Base-by-base conservation (phyloP, 306 rosid species). In the Citrullus colocynthis region DNA sequence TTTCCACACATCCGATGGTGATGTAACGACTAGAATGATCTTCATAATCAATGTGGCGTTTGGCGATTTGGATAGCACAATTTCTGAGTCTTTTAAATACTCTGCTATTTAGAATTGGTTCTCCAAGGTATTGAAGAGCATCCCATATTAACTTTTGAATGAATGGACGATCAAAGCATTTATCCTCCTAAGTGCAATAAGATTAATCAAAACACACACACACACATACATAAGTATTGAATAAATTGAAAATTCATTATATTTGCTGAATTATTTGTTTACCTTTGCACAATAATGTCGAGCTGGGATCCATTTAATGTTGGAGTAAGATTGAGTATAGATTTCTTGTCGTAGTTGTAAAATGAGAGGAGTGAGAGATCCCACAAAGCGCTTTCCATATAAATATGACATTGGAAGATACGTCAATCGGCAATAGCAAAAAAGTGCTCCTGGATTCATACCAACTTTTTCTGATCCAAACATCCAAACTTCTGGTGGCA, bases 371-470 rank as follows among this genome's bases (percentile, higher is more conserved):
- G 89, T 87, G 78, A 87, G 81, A 21, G 91, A 86, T 2, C 89
- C 91, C 5, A 87, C 88, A 15, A 89, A 89, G 52, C 80, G 85
- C 82, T 81, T 89, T 9, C 93, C 93, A 77, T 87, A 87, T 79
- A 89, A 82, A 21, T 87, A 87, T 0, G 93, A 89, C 93, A 89
- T 87, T 0, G 93, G 91, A 85, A 89, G 82, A 58, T 87, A 87
- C 37, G 83, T 86, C 85, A 87, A 75, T 1, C 91, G 87, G 81
- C 90, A 84, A 42, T 89, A 84, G 62, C 90, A 87, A 42, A 83
- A 6, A 79, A 89, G 82, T 61, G 80, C 85, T 49, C 75, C 69
- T 24, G 79, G 81, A 62, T 36, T 44, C 21, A 72, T 15, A 5
- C 58, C 80, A 4, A 84, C 16, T 61, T 55, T n/a, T 6, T 75